Evolutionary conservation across 2,329 filamentous ascomycete species (phyloP), one percentile per base, ranked within the genome.

Genomic region (Alternaria burnsii): DNA sequence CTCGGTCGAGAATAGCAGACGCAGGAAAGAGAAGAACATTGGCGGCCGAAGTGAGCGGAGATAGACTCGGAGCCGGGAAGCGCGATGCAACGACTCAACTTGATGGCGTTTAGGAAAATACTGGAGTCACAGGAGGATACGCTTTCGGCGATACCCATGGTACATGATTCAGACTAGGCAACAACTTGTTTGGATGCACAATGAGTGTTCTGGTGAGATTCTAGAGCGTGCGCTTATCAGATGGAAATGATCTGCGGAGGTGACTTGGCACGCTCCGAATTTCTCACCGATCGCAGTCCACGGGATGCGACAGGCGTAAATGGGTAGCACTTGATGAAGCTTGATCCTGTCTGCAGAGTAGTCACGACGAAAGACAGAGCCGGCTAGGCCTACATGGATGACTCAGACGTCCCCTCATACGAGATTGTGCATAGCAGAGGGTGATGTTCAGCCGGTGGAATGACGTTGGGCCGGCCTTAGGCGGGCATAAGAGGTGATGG

Each of bases 1-100:
- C 70, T 86, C 86, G 62, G 88, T 84, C 2, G 80, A 82, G 63
- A 71, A 71, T 32, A 74, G 70, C 8, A 69, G 82, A 62, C 75
- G 77, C 55, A 74, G 74, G 58, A 73, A 73, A 55, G 82, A 84
- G 70, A 74, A 81, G 56, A 82, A 83, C 62, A 71, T 79, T 14
- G 82, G 80, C 26, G 81, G 79, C 0, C 73, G 81, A 43, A 78
- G 77, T 5, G 82, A 84, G 72, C 69, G 73, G 24, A 71, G 74
- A 20, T 66, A 70, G 54, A 52, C 66, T 16, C 30, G 9, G 32
- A 5, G 12, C 32, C 32, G 12, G 32, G 32, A 12, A 36, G 14
- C 32, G 14, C 16, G 32, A 36, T 36, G 32, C 32, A 36, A 36
- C 14, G 11, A 24, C 24, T 18, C n/a, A 50, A 14, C 9, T 38